Conservation (phyloP, 2,329 filamentous ascomycete genomes). For the Xylaria multiplex region DNA sequence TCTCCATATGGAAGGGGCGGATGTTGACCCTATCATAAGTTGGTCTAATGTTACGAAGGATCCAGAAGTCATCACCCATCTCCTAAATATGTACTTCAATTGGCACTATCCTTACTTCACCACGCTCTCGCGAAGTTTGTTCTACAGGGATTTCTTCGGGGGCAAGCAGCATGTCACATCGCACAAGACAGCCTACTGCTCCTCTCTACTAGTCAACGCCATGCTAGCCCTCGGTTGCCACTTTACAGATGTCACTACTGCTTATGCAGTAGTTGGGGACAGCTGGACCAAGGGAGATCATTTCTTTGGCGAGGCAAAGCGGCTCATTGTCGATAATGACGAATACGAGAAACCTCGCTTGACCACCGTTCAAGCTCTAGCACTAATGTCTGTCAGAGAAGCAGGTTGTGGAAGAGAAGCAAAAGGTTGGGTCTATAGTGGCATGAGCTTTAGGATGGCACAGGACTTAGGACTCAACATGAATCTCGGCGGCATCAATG, state of each 20-base stretch:
- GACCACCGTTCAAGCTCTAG: conserved; percentile 91
- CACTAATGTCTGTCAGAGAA: conserved; percentile 95
- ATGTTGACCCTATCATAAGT: conserved; percentile 77
- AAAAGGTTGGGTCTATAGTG: conserved; percentile 97
- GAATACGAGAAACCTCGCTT: conserved; percentile 90
- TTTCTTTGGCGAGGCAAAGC: conserved; percentile 94
- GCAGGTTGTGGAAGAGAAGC: conserved; percentile 93
- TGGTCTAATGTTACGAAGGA: conserved; percentile 92
- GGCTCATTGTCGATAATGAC: conserved; percentile 88
- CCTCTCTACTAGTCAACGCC: conserved; percentile 87
- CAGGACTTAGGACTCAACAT: conserved; percentile 92
- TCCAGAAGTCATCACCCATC: conserved; percentile 79
- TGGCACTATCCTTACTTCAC: conserved; percentile 99
- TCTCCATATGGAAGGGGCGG: conserved; percentile 59
- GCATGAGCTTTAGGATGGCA: conserved; percentile 98
- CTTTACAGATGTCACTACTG: conserved; percentile 81
- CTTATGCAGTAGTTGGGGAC: conserved; percentile 76
- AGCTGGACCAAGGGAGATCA: conserved; percentile 91
- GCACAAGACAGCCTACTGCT: conserved; percentile 79
- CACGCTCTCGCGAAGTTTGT: conserved; percentile 84
- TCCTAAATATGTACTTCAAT: conserved; percentile 97
- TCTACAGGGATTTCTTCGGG: conserved; percentile 83
- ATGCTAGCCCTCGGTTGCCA: conserved; percentile 94
- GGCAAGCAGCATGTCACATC: conserved; percentile 68
- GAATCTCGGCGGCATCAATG: conserved; percentile 74